phyloP scores from a whole-genome alignment of 352 stramenopile species.

The Globisporangium canariense region DNA sequence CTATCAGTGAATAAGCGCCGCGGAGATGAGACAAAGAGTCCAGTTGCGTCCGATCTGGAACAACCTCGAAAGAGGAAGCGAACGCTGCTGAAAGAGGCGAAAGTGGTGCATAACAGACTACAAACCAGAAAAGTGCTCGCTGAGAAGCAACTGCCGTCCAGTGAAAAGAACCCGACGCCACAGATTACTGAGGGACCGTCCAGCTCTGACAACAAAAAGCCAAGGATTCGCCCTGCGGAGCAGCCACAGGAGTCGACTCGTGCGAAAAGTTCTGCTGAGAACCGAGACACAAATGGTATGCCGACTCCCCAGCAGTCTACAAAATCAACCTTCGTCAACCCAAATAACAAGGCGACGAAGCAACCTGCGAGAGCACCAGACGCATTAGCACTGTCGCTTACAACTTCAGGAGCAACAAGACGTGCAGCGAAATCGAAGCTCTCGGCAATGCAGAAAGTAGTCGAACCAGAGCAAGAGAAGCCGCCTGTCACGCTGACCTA shows the following conservation, averaged over 20 bases:
- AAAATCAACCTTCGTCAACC: not conserved
- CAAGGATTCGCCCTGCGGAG: not conserved
- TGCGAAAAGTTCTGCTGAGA: not conserved
- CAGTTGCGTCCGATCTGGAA: not conserved
- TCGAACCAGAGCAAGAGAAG: not conserved
- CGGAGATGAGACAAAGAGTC: not conserved
- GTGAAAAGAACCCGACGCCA: not conserved
- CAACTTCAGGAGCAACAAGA: not conserved
- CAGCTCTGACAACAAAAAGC: not conserved
- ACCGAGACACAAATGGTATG: not conserved
- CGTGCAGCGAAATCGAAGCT: not conserved
- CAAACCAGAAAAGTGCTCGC: not conserved
- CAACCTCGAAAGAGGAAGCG: conserved; percentile 2
- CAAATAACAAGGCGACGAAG: not conserved
- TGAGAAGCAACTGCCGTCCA: not conserved
- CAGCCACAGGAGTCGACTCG: not conserved
- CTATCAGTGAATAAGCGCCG: not conserved
- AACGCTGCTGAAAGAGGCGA: not conserved
- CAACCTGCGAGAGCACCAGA: not conserved
- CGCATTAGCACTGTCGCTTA: not conserved
- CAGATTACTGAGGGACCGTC: not conserved
- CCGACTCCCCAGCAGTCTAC: not conserved
- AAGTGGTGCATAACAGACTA: not conserved
- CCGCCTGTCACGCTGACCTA: not conserved
- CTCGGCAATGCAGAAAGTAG: not conserved